Conservation (phyloP, 768 basidiomycete species). For the Exsudoporus frostii region DNA sequence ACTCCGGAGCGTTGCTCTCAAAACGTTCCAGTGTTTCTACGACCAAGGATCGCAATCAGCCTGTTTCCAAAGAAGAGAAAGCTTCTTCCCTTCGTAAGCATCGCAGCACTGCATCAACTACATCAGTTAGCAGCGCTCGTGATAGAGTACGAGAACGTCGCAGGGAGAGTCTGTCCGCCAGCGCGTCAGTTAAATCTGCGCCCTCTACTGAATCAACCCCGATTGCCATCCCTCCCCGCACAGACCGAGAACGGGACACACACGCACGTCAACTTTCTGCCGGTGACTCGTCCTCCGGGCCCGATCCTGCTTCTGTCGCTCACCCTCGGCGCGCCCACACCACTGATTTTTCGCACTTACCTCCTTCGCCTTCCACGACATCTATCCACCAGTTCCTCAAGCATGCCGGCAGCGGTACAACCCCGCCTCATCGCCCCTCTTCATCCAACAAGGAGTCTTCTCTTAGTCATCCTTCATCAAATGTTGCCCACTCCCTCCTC, state of each 20-base stretch:
- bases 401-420: slow-evolving; percentile 43
- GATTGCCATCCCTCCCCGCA: slow-evolving; percentile 19
- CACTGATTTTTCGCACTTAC: slow-evolving; percentile 84
- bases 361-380: slow-evolving; percentile 87
- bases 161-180: slow-evolving; percentile 45
- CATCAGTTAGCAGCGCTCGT: slow-evolving; percentile 37
- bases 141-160: slow-evolving; percentile 52
- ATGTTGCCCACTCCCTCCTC: slow-evolving; percentile 80
- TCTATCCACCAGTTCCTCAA: slow-evolving; percentile 82
- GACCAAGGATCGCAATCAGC: slow-evolving; percentile 25
- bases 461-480: slow-evolving; percentile 47
- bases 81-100: slow-evolving; percentile 55
- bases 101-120: slow-evolving; percentile 62
- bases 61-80: slow-evolving; percentile 47
- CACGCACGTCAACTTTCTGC: slow-evolving; percentile 69
- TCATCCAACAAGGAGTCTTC: slow-evolving; percentile 41
- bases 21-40: slow-evolving; percentile 41
- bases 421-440: slow-evolving; percentile 32
- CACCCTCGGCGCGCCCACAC: slow-evolving; percentile 59
- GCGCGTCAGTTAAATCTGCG: slow-evolving; percentile 36
- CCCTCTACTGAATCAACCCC: slow-evolving; percentile 21
- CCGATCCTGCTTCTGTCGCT: slow-evolving; percentile 41
- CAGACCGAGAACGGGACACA: slow-evolving; percentile 33
- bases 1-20: slow-evolving; percentile 56
- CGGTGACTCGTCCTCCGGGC: slow-evolving; percentile 63